Base-by-base conservation (phyloP, 192 early-diverging fungal species). In the Coemansia sp. region DNA sequence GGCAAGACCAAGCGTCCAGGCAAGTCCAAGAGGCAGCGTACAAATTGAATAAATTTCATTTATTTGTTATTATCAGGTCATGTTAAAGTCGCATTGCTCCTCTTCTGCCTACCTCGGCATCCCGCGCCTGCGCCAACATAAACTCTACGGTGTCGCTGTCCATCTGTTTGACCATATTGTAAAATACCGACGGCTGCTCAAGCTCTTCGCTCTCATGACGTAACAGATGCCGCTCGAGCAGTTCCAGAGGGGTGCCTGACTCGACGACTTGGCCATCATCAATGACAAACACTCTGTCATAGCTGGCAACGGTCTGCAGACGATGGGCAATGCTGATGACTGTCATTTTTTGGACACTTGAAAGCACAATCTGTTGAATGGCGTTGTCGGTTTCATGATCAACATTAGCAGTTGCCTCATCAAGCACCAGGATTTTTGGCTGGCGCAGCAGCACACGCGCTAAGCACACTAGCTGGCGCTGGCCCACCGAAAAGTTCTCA, bases 261-360 rank as follows among this genome's bases (percentile, higher is more conserved):
- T 80, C 83, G 48, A 70, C 48, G 4, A 80, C 66, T 46, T 65
- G 39, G 18, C 83, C 83, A 13, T 59, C 36, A 23, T 84, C 85
- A 37, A 88, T 69, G 4, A 91, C 87, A 58, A 86, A 65, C 9
- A 91, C 78, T 3, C 77, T 77, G 63, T 91, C 87, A 61, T 87
- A 91, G 38, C 71, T 69, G 26, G 84, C 65, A 2, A 89, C 82
- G 3, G 91, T 92, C 60, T 92, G 88, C 24, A 92, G 75, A 39
- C 93, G 87, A 69, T 95, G 90, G 9, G 90, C 90, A 43, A 92
- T 92, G 61, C 87, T 87, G 7, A 92, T 71, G 3, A 92, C 87
- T 18, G 83, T 73, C 39, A 74, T 74, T 13, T 50, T 59, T 13
- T 24, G 60, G 3, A 31, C 39, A 13, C 18, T 63, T 34, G 67